These are phyloP conservation scores for Mortierella antarctica DNA, from an alignment of 192 early-diverging fungal species.

Conservation along the genomic window DNA sequence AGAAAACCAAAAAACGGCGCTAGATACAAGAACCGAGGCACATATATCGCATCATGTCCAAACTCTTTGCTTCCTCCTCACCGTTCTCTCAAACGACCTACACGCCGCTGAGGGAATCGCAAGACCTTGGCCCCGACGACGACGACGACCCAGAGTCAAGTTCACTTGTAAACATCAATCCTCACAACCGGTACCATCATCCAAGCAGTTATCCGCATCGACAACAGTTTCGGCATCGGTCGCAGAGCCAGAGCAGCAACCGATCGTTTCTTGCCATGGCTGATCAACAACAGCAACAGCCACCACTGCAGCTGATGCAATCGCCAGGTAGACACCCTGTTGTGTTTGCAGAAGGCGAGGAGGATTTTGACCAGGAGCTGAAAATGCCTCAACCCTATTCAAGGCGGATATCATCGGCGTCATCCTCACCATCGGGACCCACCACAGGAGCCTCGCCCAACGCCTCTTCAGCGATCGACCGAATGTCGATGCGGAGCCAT, in stretches of 20 bases:
- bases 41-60: slow-evolving; percentile 15
- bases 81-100: slow-evolving; percentile 44
- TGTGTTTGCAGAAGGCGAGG: slow-evolving; percentile 28
- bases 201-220: neutral
- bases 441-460: neutral
- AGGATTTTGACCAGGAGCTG: slow-evolving; percentile 8
- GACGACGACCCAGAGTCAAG: slow-evolving; percentile 31
- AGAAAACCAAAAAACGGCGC: too few relatives aligned
- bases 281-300: slow-evolving; percentile 3
- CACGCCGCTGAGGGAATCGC: slow-evolving; percentile 43
- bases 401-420: neutral
- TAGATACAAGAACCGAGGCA: too few relatives aligned
- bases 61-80: slow-evolving; percentile 30
- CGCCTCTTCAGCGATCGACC: neutral
- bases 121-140: slow-evolving; percentile 26
- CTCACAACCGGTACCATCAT: neutral
- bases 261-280: slow-evolving; percentile 21
- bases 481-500: neutral
- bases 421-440: neutral
- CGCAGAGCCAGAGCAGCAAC: slow-evolving; percentile 33
- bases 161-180: neutral
- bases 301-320: neutral
- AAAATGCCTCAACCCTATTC: neutral
- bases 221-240: slow-evolving; percentile 30
- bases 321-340: neutral